These are phyloP conservation scores for Omphalotus guepiniiformis DNA, from an alignment of 768 basidiomycete genomes.

Conservation along the genomic window DNA sequence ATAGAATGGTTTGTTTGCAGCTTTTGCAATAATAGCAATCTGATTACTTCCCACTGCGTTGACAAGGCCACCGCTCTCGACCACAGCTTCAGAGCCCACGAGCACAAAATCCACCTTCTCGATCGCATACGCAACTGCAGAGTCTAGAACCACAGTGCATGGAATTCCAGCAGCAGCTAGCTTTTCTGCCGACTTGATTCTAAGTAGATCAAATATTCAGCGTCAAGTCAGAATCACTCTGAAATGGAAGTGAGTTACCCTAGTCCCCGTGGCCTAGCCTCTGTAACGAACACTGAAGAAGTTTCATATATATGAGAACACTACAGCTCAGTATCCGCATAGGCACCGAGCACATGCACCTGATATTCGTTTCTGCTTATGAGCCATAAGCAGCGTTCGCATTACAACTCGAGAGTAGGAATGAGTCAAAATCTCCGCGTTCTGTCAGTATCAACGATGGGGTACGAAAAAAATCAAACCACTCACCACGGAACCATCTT, in stretches of 20 bases:
- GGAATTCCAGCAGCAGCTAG: conserved; percentile 90
- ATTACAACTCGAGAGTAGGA: conserved; percentile 96
- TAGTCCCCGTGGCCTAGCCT: conserved; percentile 85
- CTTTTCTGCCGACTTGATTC: conserved; percentile 86
- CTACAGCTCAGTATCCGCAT: not conserved
- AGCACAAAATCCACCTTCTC: conserved; percentile 93
- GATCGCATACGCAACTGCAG: conserved; percentile 96
- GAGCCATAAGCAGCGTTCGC: conserved; percentile 86
- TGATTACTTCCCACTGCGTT: conserved; percentile 95
- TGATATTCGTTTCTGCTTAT: conserved; percentile 88
- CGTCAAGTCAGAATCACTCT: not conserved
- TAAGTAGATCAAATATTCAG: conserved; percentile 27
- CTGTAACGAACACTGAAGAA: conserved; percentile 84
- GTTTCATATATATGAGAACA: conserved; percentile 15
- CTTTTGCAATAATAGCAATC: conserved; percentile 94
- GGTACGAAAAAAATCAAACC: conserved; percentile 7
- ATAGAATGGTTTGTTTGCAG: conserved; percentile 94
- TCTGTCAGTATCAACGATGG: conserved; percentile 2
- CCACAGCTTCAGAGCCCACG: conserved; percentile 97
- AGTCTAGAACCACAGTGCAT: conserved; percentile 91
- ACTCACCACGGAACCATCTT: conserved; percentile 86
- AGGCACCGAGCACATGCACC: conserved; percentile 31
- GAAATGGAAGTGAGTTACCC: conserved; percentile 56
- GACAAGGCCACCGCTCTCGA: conserved; percentile 90
- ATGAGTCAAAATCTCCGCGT: conserved; percentile 84